These are phyloP conservation scores for Pseudogymnoascus pannorum DNA, from an alignment of 2,329 filamentous ascomycete genomes.

Conservation along the genomic window DNA sequence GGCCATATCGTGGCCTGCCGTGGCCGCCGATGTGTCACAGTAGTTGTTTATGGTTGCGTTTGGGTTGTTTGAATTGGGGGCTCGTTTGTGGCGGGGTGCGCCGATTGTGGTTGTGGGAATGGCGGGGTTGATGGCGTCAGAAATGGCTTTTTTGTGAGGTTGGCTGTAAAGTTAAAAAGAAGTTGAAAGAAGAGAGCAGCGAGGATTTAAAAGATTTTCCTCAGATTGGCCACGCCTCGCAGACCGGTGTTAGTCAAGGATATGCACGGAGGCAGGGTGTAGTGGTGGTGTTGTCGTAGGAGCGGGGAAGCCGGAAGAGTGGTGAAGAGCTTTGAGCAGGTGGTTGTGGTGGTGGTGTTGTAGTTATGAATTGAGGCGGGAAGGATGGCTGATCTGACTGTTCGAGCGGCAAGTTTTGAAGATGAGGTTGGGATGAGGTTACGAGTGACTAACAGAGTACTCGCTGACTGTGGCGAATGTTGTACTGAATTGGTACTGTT, in stretches of 20 bases:
- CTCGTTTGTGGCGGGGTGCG: neutral
- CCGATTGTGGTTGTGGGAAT: neutral
- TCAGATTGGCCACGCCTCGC: neutral
- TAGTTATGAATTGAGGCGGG: neutral
- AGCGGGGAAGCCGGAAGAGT: neutral
- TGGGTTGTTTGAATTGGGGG: neutral
- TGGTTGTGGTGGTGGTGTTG: neutral
- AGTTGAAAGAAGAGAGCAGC: neutral
- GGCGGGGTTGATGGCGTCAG: neutral
- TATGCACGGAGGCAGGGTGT: neutral
- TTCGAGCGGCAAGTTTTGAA: neutral
- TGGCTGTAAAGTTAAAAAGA: neutral
- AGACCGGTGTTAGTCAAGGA: neutral
- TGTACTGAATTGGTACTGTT: neutral
- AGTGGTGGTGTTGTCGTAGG: neutral
- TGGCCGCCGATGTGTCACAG: neutral
- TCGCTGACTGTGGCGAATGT: neutral
- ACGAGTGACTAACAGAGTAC: neutral
- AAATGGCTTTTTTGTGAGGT: neutral
- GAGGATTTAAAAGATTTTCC: neutral
- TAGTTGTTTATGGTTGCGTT: neutral
- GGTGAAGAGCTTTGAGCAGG: neutral
- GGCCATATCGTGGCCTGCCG: neutral
- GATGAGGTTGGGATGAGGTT: neutral
- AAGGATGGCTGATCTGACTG: neutral